phyloP scores from a whole-genome alignment of 2,329 filamentous ascomycete genomes.

The Ascochyta fabae region DNA sequence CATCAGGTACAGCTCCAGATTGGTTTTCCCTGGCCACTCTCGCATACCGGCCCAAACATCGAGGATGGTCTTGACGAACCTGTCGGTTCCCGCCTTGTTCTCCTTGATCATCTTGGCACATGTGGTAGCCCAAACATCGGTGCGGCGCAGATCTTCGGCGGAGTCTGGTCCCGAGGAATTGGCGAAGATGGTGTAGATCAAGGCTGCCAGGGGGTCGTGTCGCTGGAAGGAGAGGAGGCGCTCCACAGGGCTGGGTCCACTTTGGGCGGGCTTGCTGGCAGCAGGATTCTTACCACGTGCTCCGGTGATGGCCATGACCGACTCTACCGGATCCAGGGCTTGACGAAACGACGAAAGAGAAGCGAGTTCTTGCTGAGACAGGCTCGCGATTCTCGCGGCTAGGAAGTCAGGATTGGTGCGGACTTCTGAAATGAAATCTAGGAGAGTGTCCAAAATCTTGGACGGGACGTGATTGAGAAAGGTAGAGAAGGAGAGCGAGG shows the following conservation, averaged over 20 bases:
- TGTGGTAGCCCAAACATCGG: conserved; percentile 86
- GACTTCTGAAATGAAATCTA: conserved; percentile 81
- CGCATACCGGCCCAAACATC: conserved; percentile 87
- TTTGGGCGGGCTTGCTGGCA: conserved; percentile 57
- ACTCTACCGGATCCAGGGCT: conserved; percentile 80
- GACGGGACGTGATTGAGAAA: conserved; percentile 73
- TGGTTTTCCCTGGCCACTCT: conserved; percentile 87
- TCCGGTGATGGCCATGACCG: conserved; percentile 73
- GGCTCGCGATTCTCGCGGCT: conserved; percentile 77
- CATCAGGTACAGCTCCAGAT: conserved; percentile 94
- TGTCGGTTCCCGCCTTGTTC: conserved; percentile 76
- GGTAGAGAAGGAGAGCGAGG: conserved; percentile 50
- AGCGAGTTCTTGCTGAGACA: conserved; percentile 78
- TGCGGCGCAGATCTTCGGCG: conserved; percentile 77
- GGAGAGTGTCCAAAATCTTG: conserved; percentile 74
- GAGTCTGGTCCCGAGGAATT: conserved; percentile 83
- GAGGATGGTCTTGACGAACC: conserved; percentile 81
- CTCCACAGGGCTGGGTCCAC: conserved; percentile 72
- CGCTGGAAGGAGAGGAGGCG: conserved; percentile 87
- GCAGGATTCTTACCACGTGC: conserved; percentile 58
- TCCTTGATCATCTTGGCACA: conserved; percentile 83
- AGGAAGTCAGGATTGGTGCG: conserved; percentile 88
- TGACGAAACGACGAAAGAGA: conserved; percentile 80
- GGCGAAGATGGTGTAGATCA: conserved; percentile 89
- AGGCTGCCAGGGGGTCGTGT: conserved; percentile 81